phyloP scores from a whole-genome alignment of 208 protist genomes.

The Crithidia fasciculata region DNA sequence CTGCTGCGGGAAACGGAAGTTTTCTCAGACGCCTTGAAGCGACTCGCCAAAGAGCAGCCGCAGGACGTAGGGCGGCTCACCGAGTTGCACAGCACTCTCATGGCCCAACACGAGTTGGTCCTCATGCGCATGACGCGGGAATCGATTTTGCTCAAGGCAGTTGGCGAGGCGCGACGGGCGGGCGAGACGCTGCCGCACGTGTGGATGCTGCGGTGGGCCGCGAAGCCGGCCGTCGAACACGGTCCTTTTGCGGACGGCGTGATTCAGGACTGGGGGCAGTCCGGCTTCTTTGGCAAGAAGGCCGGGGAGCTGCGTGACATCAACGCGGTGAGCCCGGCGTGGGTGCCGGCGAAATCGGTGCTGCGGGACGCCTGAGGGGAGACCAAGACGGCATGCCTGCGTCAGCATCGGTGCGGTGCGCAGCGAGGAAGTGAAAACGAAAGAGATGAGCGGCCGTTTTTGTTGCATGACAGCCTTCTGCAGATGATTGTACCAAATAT shows the following conservation, averaged over 20 bases:
- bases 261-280: constrained; percentile 33
- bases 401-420: too few relatives aligned
- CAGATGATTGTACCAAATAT: too few relatives aligned
- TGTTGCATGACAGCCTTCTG: too few relatives aligned
- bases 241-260: constrained; percentile 36
- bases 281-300: constrained; percentile 48
- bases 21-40: constrained; percentile 30
- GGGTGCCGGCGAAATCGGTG: constrained; percentile 18
- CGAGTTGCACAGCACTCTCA: constrained; percentile 28
- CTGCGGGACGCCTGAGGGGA: background rate
- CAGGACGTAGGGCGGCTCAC: constrained; percentile 27
- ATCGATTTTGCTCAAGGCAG: background rate
- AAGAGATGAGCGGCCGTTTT: too few relatives aligned
- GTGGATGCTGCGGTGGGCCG: constrained; percentile 53
- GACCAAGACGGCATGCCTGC: background rate
- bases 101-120: constrained; percentile 42
- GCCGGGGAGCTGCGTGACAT: constrained; percentile 38
- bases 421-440: too few relatives aligned
- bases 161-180: constrained; percentile 19
- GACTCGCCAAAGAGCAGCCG: constrained; percentile 21
- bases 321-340: constrained; percentile 18
- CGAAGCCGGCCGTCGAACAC: constrained; percentile 27
- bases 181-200: constrained; percentile 13
- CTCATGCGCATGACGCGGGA: constrained; percentile 47
- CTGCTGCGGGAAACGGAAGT: constrained; percentile 37